These are phyloP conservation scores for Esteya vermicola DNA, from an alignment of 2,329 filamentous ascomycete genomes.

Conservation along the genomic window DNA sequence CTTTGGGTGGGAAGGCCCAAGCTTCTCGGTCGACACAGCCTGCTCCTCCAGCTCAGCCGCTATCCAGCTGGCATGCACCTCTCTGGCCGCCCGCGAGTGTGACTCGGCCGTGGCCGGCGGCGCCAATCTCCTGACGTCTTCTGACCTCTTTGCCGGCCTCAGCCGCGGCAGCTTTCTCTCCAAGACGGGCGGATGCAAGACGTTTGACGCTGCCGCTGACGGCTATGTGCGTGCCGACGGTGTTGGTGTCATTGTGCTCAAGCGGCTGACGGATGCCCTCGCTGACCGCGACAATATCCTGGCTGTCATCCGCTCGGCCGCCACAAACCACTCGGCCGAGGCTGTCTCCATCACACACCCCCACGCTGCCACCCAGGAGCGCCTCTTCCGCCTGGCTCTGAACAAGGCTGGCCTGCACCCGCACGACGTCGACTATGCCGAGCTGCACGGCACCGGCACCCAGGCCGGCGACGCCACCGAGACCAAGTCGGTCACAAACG, in stretches of 20 bases:
- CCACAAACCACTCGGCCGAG: conserved; percentile 50
- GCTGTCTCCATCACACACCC: conserved; percentile 50
- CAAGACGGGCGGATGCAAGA: conserved; percentile 56
- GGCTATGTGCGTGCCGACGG: conserved; percentile 43
- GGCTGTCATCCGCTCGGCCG: conserved; percentile 44
- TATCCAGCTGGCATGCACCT: conserved; percentile 58
- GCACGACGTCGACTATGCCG: conserved; percentile 47
- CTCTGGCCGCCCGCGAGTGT: conserved; percentile 59
- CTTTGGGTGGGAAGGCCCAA: conserved; percentile 61
- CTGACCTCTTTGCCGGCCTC: conserved; percentile 62
- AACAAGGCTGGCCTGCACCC: conserved; percentile 41
- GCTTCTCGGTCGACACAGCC: conserved; percentile 59
- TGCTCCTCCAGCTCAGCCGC: conserved; percentile 61
- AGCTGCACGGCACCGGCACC: conserved; percentile 56
- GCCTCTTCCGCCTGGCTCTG: conserved; percentile 40
- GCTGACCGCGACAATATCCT: conserved; percentile 32
- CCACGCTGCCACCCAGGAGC: conserved; percentile 41
- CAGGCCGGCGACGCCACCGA: conserved; percentile 50
- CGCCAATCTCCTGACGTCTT: conserved; percentile 65
- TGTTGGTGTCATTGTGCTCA: conserved; percentile 27
- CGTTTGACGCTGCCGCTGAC: conserved; percentile 33
- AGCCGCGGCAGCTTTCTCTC: conserved; percentile 65
- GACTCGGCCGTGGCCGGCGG: conserved; percentile 71
- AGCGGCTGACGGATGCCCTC: conserved; percentile 29
- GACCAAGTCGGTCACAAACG: conserved; percentile 37